These are phyloP conservation scores for Balamuthia mandrillaris DNA, from an alignment of 208 protist species.

Conservation along the genomic window DNA sequence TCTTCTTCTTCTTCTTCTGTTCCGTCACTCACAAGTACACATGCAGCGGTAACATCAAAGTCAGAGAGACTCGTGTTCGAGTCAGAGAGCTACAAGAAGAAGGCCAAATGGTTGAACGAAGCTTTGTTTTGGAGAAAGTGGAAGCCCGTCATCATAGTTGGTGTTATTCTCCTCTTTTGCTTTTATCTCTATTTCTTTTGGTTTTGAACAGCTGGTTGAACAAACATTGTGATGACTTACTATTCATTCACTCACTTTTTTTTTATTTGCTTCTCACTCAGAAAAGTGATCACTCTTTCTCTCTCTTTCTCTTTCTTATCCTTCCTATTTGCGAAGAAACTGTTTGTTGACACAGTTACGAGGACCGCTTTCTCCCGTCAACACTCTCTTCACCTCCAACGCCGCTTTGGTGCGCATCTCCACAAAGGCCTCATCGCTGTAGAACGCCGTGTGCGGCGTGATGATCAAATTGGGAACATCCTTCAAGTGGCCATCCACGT, in stretches of 20 bases:
- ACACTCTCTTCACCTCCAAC: conserved; percentile 15
- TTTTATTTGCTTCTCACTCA: too few species aligned
- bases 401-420: conserved; percentile 31
- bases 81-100: conserved; percentile 62
- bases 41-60: background rate
- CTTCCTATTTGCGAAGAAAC: too few species aligned
- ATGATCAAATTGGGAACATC: background rate
- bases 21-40: too few species aligned
- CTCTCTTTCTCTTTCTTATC: too few species aligned
- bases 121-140: conserved; percentile 62
- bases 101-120: conserved; percentile 63
- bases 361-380: background rate
- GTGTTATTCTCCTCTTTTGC: conserved; percentile 49
- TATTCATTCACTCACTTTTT: too few species aligned
- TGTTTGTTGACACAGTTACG: background rate
- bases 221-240: too few species aligned
- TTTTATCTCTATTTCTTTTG: conserved; percentile 63
- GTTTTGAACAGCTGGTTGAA: too few species aligned
- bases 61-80: conserved; percentile 41
- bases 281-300: too few species aligned
- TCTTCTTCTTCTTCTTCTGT: too few species aligned
- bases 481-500: background rate
- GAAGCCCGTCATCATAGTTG: conserved; percentile 49
- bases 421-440: conserved; percentile 19
- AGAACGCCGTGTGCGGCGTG: conserved; percentile 22